Percentiles rank a stretch among this genome's conserved stretches.
Conservation (phyloP, 2,329 filamentous ascomycete genomes). For the Curvularia sp. region DNA sequence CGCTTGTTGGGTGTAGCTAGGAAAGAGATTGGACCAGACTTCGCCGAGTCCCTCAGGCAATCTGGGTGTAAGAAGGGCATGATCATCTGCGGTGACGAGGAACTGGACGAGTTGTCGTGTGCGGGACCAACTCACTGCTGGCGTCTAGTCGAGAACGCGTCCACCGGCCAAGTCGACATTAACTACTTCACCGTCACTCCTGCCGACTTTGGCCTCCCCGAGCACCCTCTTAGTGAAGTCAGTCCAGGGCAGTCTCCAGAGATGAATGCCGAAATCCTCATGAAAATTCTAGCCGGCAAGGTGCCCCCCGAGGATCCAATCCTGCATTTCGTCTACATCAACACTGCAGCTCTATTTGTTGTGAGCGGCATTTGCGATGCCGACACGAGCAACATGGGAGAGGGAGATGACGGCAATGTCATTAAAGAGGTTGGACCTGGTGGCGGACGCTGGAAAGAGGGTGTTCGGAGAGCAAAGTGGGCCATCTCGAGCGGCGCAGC, state of each 20-base stretch:
- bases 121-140: slow-evolving; percentile 90
- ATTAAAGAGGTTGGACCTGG: slow-evolving; percentile 83
- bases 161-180: slow-evolving; percentile 61
- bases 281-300: slow-evolving; percentile 76
- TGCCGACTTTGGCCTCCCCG: slow-evolving; percentile 82
- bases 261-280: slow-evolving; percentile 86
- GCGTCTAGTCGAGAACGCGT: slow-evolving; percentile 67
- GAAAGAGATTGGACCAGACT: slow-evolving; percentile 83
- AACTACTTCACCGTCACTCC: slow-evolving; percentile 81
- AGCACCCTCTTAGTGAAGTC: slow-evolving; percentile 77
- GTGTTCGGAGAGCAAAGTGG: slow-evolving; percentile 84
- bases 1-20: slow-evolving; percentile 93
- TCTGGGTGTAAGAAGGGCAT: slow-evolving; percentile 82
- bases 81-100: slow-evolving; percentile 91
- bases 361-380: slow-evolving; percentile 85
- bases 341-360: slow-evolving; percentile 87
- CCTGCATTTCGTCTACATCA: slow-evolving; percentile 91
- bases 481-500: slow-evolving; percentile 85
- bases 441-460: slow-evolving; percentile 92
- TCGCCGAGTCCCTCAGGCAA: slow-evolving; percentile 81
- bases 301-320: slow-evolving; percentile 80
- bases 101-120: slow-evolving; percentile 94
- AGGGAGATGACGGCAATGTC: slow-evolving; percentile 80
- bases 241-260: slow-evolving; percentile 83
- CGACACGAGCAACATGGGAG: slow-evolving; percentile 78